A percentile compares a stretch with the other conserved stretches of the same genome.
Conservation (phyloP, 2,329 filamentous ascomycete genomes). For the Didymella pomorum region DNA sequence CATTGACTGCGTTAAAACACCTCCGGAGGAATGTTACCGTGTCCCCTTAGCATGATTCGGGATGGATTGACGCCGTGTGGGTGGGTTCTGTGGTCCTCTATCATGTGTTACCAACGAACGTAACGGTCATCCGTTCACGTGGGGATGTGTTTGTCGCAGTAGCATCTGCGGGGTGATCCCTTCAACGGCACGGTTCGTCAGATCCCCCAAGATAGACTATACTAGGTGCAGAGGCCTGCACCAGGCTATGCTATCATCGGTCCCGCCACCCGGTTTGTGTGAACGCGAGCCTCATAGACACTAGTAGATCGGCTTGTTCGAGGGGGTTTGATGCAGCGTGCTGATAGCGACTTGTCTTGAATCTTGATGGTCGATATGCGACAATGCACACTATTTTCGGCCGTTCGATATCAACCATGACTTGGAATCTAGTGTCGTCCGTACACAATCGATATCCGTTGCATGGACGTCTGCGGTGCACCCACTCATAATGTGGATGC, state of each 20-base stretch:
- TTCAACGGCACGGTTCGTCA: conserved; percentile 14
- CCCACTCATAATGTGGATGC: background rate
- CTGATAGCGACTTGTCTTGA: background rate
- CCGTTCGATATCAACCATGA: background rate
- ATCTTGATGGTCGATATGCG: conserved; percentile 1
- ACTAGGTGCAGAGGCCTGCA: conserved; percentile 25
- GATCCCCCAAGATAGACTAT: conserved; percentile 18
- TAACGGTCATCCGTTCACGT: conserved; percentile 25
- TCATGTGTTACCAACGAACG: conserved; percentile 12
- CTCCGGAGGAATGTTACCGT: conserved; percentile 36
- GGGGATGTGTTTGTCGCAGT: conserved; percentile 9
- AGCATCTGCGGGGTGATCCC: conserved; percentile 29
- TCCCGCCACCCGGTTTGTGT: conserved; percentile 8
- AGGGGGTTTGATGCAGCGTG: background rate
- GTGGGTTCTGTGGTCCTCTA: conserved; percentile 6
- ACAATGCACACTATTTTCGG: conserved; percentile 9
- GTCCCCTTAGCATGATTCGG: conserved; percentile 23
- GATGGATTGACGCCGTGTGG: conserved; percentile 19
- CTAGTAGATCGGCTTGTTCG: background rate
- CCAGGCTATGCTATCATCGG: conserved; percentile 23
- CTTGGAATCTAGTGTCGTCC: background rate
- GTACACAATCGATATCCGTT: conserved; percentile 13
- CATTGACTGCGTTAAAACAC: conserved; percentile 31
- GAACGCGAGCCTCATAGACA: conserved; percentile 10
- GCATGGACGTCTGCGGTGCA: conserved; percentile 12